phyloP scores from a whole-genome alignment of 208 protist species.

The Acanthamoeba castellanii region DNA sequence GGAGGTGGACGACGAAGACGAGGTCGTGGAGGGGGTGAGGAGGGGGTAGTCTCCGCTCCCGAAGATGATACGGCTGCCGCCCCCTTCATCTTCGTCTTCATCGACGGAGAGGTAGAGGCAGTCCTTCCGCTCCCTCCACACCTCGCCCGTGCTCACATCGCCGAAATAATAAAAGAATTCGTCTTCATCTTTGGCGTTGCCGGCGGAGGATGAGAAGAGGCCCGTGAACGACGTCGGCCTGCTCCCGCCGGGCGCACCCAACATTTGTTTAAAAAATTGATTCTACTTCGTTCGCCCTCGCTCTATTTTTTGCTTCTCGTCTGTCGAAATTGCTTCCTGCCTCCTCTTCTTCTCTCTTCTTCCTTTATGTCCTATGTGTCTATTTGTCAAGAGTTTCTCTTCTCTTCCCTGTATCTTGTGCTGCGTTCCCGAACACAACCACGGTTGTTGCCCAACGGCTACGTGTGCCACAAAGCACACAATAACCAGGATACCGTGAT shows the following conservation, averaged over 20 bases:
- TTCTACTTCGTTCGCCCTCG: too few species aligned
- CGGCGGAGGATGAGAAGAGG: background rate
- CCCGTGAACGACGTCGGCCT: conserved; percentile 26
- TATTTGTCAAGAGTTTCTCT: too few species aligned
- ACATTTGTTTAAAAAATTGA: too few species aligned
- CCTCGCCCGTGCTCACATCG: background rate
- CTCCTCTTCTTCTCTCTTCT: too few species aligned
- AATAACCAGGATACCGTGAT: too few species aligned
- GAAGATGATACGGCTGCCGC: background rate
- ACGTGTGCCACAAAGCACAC: too few species aligned
- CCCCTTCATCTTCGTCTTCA: conserved; percentile 3
- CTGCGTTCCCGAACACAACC: too few species aligned
- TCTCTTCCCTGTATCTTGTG: too few species aligned
- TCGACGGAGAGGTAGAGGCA: conserved; percentile 62
- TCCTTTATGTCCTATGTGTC: too few species aligned
- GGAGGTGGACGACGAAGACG: background rate
- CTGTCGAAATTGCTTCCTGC: too few species aligned
- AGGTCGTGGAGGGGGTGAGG: background rate
- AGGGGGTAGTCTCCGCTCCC: background rate
- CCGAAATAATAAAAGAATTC: conserved; percentile 29
- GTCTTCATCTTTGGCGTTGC: background rate
- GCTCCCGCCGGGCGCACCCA: background rate
- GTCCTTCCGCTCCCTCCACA: conserved; percentile 32
- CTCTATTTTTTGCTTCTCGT: too few species aligned
- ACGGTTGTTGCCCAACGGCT: too few species aligned